Evolutionary conservation across 2,329 filamentous ascomycete species (phyloP).

Genomic region (Myrmaecium sp.): DNA sequence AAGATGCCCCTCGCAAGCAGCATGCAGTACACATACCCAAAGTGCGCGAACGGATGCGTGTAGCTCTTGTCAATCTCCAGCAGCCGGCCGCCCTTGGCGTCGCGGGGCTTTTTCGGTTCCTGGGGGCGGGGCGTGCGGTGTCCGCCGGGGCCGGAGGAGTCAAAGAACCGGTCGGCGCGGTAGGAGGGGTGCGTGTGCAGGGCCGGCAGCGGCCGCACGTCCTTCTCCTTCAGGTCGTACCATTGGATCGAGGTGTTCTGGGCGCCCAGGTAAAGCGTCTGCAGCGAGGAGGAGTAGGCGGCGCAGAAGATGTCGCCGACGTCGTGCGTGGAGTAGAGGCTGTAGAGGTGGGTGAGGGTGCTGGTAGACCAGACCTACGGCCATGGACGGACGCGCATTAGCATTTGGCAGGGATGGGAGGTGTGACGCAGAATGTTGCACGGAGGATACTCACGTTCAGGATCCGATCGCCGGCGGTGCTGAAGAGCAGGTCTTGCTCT

Average conservation of each 20-base stretch:
- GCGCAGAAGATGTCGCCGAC: conserved; percentile 93
- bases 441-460: conserved; percentile 46
- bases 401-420: conserved; percentile 1
- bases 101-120: conserved; percentile 28
- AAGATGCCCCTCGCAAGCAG: conserved; percentile 60
- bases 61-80: conserved; percentile 70
- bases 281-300: conserved; percentile 63
- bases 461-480: conserved; percentile 81
- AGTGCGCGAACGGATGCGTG: conserved; percentile 79
- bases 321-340: conserved; percentile 85
- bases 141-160: conserved; percentile 74
- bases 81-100: conserved; percentile 42
- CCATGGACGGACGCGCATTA: conserved; percentile 5
- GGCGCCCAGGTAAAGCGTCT: conserved; percentile 78
- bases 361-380: conserved; percentile 60
- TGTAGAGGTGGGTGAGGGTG: conserved; percentile 61
- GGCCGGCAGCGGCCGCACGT: conserved; percentile 40
- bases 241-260: conserved; percentile 95
- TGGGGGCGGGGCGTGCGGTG: conserved; percentile 57
- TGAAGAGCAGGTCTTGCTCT: conserved; percentile 65
- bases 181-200: conserved; percentile 56
- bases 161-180: conserved; percentile 78
- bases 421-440: background rate
- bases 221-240: conserved; percentile 56
- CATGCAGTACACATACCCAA: conserved; percentile 95